phyloP scores from a whole-genome alignment of 306 rosid genomes.

The Cicer cuneatum region DNA sequence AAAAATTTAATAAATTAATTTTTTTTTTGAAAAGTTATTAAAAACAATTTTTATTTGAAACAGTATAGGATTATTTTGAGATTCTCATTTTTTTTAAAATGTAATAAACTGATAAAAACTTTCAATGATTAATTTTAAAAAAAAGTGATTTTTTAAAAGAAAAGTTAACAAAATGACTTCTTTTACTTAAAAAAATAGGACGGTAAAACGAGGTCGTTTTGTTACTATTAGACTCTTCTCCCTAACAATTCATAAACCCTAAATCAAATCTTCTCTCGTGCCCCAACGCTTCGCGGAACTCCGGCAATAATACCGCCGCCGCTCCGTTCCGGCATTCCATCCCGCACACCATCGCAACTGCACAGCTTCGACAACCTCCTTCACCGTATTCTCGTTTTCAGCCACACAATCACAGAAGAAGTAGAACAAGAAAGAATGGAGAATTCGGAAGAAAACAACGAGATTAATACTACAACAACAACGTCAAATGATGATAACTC shows the following conservation, averaged over 20 bases:
- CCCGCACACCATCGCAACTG: neutral
- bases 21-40: too few relatives aligned
- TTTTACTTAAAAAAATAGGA: too few relatives aligned
- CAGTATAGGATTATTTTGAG: too few relatives aligned
- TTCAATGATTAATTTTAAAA: too few relatives aligned
- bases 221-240: too few relatives aligned
- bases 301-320: neutral
- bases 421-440: neutral
- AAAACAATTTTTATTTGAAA: too few relatives aligned
- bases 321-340: neutral
- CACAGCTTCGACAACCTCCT: neutral
- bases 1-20: too few relatives aligned
- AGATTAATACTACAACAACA: constrained; percentile 1
- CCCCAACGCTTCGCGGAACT: neutral
- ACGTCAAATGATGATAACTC: constrained; percentile 12
- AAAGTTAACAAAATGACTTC: too few relatives aligned
- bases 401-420: neutral
- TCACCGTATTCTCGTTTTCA: neutral
- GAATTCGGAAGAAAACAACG: constrained; percentile 13
- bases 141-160: too few relatives aligned
- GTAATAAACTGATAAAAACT: too few relatives aligned
- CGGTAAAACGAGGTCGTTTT: too few relatives aligned
- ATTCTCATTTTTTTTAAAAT: too few relatives aligned
- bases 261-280: neutral
- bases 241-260: neutral